A percentile compares a stretch with the other conserved stretches of the same genome.
Conservation (phyloP, 1,284 basidiomycete species). For the Baeospora myosura region DNA sequence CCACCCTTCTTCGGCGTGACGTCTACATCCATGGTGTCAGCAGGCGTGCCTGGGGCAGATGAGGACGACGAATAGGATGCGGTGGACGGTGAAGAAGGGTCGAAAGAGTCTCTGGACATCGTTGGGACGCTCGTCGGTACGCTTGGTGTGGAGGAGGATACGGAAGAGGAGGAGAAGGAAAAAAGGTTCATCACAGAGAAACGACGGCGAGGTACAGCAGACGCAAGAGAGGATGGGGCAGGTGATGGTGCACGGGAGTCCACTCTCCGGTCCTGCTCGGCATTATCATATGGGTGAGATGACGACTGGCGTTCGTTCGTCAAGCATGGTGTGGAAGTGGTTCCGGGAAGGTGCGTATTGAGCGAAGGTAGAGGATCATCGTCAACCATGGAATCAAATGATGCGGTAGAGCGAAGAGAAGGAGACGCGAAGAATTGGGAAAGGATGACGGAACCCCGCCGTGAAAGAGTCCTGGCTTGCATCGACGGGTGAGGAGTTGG, state of each 20-base stretch:
- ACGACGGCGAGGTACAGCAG: slow-evolving; percentile 8
- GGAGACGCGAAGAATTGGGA: slow-evolving; percentile 29
- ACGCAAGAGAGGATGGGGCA: slow-evolving; percentile 3
- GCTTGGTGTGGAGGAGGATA: slow-evolving; percentile 2
- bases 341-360: not conserved
- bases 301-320: not conserved
- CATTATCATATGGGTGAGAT: slow-evolving; percentile 7
- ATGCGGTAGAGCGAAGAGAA: slow-evolving; percentile 8
- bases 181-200: slow-evolving; percentile 15
- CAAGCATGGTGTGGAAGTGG: not conserved
- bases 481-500: slow-evolving; percentile 13
- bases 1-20: not conserved
- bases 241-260: slow-evolving; percentile 8
- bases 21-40: not conserved
- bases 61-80: slow-evolving; percentile 10
- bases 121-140: slow-evolving; percentile 4
- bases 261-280: not conserved
- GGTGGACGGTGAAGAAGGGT: slow-evolving; percentile 9
- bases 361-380: slow-evolving; percentile 1
- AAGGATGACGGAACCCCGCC: slow-evolving; percentile 28
- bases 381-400: slow-evolving; percentile 6
- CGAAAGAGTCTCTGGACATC: slow-evolving; percentile 8
- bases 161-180: slow-evolving; percentile 5
- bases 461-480: slow-evolving; percentile 21
- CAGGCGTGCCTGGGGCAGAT: slow-evolving; percentile 10